phyloP scores from a whole-genome alignment of 129 eudicot species.

The Rutidosis leptorrhynchoides region DNA sequence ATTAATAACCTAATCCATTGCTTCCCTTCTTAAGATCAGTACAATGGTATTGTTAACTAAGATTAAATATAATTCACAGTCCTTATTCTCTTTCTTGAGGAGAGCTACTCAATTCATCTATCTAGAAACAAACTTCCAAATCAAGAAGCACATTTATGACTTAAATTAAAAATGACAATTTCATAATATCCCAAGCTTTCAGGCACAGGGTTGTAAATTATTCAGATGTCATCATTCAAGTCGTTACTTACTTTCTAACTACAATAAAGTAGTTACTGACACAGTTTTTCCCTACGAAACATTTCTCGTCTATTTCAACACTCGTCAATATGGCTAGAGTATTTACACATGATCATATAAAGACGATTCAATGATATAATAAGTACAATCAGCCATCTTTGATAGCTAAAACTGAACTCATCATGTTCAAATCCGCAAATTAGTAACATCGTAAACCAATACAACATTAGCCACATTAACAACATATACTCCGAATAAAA shows the following conservation, averaged over 20 bases:
- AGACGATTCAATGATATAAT: background rate
- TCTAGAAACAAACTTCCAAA: no score
- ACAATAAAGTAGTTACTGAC: background rate
- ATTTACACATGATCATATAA: slow-evolving; percentile 9
- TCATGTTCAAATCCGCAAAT: background rate
- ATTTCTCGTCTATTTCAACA: background rate
- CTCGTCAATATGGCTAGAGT: background rate
- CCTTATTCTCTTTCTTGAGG: background rate
- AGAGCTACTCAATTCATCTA: background rate
- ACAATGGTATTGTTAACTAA: background rate
- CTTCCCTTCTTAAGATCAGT: background rate
- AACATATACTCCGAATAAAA: background rate
- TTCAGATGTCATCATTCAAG: background rate
- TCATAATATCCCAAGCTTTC: background rate
- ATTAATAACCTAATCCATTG: slow-evolving; percentile 12
- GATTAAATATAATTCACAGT: background rate
- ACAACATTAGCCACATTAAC: background rate
- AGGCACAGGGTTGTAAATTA: background rate
- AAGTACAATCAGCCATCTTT: background rate
- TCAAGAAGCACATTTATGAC: background rate
- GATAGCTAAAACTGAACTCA: background rate
- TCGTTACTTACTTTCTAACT: background rate
- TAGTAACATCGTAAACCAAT: background rate
- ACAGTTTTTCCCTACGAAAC: background rate
- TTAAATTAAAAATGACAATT: background rate